Base-by-base conservation (phyloP, 257 asterid species). In the Capsicum chinense region DNA sequence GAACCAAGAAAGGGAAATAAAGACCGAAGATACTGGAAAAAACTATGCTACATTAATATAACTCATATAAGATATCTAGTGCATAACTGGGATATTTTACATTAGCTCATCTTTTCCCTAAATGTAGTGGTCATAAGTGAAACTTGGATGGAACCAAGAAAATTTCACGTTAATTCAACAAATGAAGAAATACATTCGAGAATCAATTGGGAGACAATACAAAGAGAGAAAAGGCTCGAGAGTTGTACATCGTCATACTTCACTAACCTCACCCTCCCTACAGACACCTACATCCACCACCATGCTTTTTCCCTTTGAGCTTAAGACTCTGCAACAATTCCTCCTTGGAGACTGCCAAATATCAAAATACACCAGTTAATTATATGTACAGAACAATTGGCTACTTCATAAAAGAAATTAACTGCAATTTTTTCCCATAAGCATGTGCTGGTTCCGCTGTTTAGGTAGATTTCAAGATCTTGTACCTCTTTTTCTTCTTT, bases 331-430 rank as follows among this genome's bases (percentile, higher is more conserved):
- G 92, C 99, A 95, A 82, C 99, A 95, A 66, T 93, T 94, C 88
- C 99, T 92, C 91, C 97, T 92, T 0, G 97, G 95, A 48, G 99
- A 92, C 99, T 95, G 93, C 85, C 83, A 14, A 63, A 50, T 83
- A 59, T 59, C 63, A 66, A 54, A n/a, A 39, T 67, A 84, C 19
- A 37, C 70, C 69, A 48, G 79, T 56, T n/a, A 67, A 64, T 57
- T 56, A 84, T 39, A 78, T 63, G 2, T 5, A 67, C 3, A 81
- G 4, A 80, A 6, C 50, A 37, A 19, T 35, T 54, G 44, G 7
- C 26, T 3, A 42, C 14, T 33, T 67, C 12, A 66, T 54, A 60
- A 54, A 83, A n/a, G 6, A 47, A 83, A 26, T 0, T 47, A 57
- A 58, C 2, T 13, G 1, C 1, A 1, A 33, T 1, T 47, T 35